phyloP scores from a whole-genome alignment of 495 filamentous ascomycete genomes.

The Patellaria atrata region DNA sequence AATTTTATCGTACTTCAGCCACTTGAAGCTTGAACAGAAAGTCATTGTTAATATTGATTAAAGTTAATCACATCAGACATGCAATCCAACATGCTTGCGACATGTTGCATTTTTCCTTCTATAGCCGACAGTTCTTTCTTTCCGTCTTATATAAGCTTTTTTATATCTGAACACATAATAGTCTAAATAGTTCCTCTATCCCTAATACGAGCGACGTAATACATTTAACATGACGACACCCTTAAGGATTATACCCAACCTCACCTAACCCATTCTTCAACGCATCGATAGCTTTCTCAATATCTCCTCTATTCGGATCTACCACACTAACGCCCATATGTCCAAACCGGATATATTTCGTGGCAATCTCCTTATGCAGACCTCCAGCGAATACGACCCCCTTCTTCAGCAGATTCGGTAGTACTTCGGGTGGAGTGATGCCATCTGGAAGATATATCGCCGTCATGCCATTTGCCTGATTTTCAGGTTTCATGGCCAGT shows the following conservation, averaged over 20 bases:
- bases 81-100: too few relatives aligned
- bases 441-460: constrained; percentile 87
- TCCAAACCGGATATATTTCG: constrained; percentile 62
- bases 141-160: too few relatives aligned
- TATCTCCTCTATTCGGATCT: constrained; percentile 49
- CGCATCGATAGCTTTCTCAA: constrained; percentile 67
- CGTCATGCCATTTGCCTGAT: constrained; percentile 95
- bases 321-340: constrained; percentile 94
- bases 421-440: constrained; percentile 60
- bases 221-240: too few relatives aligned
- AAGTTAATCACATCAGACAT: too few relatives aligned
- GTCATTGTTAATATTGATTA: too few relatives aligned
- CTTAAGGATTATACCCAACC: constrained; percentile 37
- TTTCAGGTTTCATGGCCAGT: constrained; percentile 65
- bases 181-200: too few relatives aligned
- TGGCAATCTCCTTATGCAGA: constrained; percentile 72
- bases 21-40: too few relatives aligned
- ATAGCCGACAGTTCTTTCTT: too few relatives aligned
- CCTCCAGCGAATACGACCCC: constrained; percentile 91
- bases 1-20: too few relatives aligned
- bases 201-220: too few relatives aligned
- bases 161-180: too few relatives aligned
- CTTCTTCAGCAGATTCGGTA: constrained; percentile 76
- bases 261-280: constrained; percentile 61
- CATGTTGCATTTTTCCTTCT: too few relatives aligned